A percentile compares a stretch with the other conserved stretches of the same genome.
These are phyloP conservation scores for Elsinoe perseae DNA, from an alignment of 2,329 filamentous ascomycete species.

Conservation along the genomic window DNA sequence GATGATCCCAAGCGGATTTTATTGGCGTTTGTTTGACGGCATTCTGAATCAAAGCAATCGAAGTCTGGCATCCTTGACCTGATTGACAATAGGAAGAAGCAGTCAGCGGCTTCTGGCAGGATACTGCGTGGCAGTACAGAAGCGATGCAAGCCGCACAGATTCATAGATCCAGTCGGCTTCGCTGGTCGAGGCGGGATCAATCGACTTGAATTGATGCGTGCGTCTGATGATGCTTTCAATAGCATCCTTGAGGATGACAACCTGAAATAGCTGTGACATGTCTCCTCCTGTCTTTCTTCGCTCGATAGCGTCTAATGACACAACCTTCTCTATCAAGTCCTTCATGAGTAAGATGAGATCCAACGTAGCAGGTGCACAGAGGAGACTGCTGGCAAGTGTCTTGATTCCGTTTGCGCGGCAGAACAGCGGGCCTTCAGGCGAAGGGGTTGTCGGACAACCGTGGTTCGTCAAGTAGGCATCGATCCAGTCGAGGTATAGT, in stretches of 20 bases:
- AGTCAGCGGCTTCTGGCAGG: constrained; percentile 21
- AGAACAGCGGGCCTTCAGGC: background rate
- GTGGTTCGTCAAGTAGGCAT: background rate
- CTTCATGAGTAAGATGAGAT: background rate
- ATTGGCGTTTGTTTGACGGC: constrained; percentile 24
- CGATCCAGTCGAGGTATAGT: constrained; percentile 1
- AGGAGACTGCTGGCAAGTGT: background rate
- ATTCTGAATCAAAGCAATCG: constrained; percentile 21
- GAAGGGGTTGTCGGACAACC: background rate
- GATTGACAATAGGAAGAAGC: background rate
- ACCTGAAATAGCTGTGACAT: background rate
- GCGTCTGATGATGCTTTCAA: background rate
- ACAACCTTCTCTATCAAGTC: background rate
- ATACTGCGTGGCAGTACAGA: constrained; percentile 25
- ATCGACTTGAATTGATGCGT: background rate
- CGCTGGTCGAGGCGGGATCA: background rate
- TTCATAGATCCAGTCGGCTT: constrained; percentile 21
- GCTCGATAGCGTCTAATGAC: background rate
- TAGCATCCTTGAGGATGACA: background rate
- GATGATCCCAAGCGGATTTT: constrained; percentile 27
- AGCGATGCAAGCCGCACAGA: constrained; percentile 23
- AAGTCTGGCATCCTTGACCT: background rate
- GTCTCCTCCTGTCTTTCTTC: background rate
- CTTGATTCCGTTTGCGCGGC: background rate
- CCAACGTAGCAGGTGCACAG: background rate